A percentile compares a stretch with the other conserved stretches of the same genome.
Evolutionary conservation across 208 protist genomes (phyloP).

Genomic region (Wallacemonas sp.): DNA sequence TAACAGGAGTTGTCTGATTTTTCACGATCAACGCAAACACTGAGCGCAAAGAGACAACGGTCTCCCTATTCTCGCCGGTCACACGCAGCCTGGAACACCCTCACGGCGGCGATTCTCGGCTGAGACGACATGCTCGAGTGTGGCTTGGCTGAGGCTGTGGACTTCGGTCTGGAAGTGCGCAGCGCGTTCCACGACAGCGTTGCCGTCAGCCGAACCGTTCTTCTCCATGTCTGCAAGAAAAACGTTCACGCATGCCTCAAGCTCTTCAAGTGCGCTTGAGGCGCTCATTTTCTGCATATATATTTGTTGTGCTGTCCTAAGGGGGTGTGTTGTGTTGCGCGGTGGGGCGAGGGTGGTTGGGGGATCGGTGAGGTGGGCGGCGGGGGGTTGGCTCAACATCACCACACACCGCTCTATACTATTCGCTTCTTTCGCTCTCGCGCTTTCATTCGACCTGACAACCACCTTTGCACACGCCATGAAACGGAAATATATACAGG

Average conservation of each 20-base stretch:
- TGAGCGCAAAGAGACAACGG: too few species aligned
- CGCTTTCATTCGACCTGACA: neutral
- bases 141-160: constrained; percentile 22
- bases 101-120: neutral
- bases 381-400: too few species aligned
- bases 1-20: too few species aligned
- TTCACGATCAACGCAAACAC: too few species aligned
- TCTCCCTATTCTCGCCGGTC: neutral
- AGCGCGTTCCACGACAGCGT: constrained; percentile 20
- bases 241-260: constrained; percentile 20
- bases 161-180: constrained; percentile 26
- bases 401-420: too few species aligned
- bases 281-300: constrained; percentile 1
- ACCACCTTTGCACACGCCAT: neutral
- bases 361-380: too few species aligned
- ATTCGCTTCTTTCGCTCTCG: too few species aligned
- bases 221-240: constrained; percentile 21
- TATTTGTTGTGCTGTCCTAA: neutral
- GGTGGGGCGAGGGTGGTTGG: neutral
- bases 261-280: constrained; percentile 17
- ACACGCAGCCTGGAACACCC: neutral
- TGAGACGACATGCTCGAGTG: neutral
- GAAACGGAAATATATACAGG: constrained; percentile 12
- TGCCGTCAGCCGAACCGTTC: constrained; percentile 18
- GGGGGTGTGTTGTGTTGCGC: neutral